phyloP scores from a whole-genome alignment of 2,329 filamentous ascomycete genomes.

The Pleoardoris graminearum region DNA sequence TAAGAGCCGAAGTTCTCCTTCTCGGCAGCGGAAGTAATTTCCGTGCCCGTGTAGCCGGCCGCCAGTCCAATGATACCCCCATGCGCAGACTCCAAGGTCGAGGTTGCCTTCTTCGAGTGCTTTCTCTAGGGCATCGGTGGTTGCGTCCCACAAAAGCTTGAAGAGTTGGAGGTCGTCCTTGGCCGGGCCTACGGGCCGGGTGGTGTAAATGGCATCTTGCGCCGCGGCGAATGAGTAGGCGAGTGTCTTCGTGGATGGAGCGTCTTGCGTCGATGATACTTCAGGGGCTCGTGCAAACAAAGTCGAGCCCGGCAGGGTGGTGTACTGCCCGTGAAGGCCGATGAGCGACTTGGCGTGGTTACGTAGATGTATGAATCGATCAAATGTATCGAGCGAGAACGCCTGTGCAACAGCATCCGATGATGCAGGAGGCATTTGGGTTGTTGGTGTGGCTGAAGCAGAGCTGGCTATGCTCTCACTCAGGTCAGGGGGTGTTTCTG shows the following conservation, averaged over 20 bases:
- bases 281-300: constrained; percentile 13
- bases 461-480: not conserved
- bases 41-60: constrained; percentile 17
- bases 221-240: constrained; percentile 23
- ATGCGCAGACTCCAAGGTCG: constrained; percentile 21
- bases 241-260: constrained; percentile 8
- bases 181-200: constrained; percentile 14
- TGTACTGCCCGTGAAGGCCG: constrained; percentile 15
- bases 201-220: constrained; percentile 19
- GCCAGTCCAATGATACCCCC: constrained; percentile 24
- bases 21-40: not conserved
- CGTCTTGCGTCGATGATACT: not conserved
- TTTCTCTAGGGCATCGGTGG: constrained; percentile 17
- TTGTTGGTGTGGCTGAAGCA: not conserved
- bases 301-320: constrained; percentile 8
- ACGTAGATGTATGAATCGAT: constrained; percentile 18
- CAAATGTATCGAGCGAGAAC: not conserved
- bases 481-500: not conserved
- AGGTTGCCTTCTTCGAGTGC: constrained; percentile 13
- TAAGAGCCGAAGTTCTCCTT: constrained; percentile 9
- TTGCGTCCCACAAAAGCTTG: constrained; percentile 16
- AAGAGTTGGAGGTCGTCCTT: constrained; percentile 23
- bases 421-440: not conserved
- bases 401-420: not conserved
- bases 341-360: constrained; percentile 14